A percentile compares a stretch with the other conserved stretches of the same genome.
Evolutionary conservation across 768 basidiomycete species (phyloP).

Genomic region (Coprinopsis sp.): DNA sequence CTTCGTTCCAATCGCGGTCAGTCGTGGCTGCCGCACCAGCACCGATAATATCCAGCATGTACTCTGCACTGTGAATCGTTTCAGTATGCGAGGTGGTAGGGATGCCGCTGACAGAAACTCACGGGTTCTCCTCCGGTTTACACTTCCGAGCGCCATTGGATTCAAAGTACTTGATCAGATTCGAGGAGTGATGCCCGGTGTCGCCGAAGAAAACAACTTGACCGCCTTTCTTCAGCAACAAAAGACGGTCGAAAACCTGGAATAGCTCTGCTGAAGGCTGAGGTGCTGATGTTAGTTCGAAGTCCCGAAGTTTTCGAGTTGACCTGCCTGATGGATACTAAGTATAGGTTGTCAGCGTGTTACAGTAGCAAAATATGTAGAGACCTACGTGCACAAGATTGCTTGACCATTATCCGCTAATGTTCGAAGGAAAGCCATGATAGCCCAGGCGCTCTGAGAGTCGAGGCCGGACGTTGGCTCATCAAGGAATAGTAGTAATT

Average conservation of each 20-base stretch:
- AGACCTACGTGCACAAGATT: conserved; percentile 78
- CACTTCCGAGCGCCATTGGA: conserved; percentile 62
- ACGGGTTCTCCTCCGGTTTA: conserved; percentile 69
- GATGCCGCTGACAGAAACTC: conserved; percentile 12
- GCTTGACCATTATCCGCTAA: conserved; percentile 81
- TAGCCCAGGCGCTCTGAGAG: conserved; percentile 84
- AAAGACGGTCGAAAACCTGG: conserved; percentile 70
- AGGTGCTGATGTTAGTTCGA: conserved; percentile 1
- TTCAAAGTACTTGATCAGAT: conserved; percentile 76
- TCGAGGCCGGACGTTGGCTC: conserved; percentile 88
- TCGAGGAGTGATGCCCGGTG: conserved; percentile 55
- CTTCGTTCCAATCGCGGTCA: conserved; percentile 50
- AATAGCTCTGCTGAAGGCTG: conserved; percentile 83
- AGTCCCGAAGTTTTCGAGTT: too few relatives aligned
- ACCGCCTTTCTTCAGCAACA: conserved; percentile 77
- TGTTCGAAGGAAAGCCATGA: conserved; percentile 66
- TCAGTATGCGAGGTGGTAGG: conserved; percentile 10
- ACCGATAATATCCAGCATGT: conserved; percentile 67
- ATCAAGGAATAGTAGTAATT: conserved; percentile 78
- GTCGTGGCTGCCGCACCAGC: conserved; percentile 61
- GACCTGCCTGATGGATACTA: too few relatives aligned
- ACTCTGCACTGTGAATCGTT: conserved; percentile 47
- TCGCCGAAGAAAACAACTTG: conserved; percentile 73
- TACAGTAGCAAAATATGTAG: background rate
- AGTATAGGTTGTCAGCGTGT: too few relatives aligned